These are phyloP conservation scores for Boletellus ananas DNA, from an alignment of 768 basidiomycete genomes.

Conservation along the genomic window DNA sequence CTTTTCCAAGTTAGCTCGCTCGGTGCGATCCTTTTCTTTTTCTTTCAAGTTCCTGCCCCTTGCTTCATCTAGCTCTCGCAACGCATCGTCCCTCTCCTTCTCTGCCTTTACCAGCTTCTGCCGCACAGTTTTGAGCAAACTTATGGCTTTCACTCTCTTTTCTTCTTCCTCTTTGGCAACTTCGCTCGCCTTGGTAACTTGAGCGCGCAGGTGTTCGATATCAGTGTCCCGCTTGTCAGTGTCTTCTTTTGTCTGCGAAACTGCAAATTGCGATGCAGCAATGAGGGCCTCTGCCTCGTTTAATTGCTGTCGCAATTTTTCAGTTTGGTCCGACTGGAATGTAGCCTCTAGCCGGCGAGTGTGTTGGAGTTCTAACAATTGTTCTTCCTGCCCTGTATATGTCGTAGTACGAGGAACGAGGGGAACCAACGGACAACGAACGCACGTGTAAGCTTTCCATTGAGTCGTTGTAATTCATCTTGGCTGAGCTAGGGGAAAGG, in stretches of 20 bases:
- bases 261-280: conserved; percentile 49
- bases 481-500: conserved; percentile 49
- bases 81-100: conserved; percentile 82
- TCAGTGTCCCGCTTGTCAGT: conserved; percentile 50
- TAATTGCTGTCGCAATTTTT: conserved; percentile 64
- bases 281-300: conserved; percentile 69
- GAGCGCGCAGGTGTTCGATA: conserved; percentile 54
- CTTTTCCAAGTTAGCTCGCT: conserved; percentile 51
- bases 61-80: conserved; percentile 50
- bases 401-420: conserved; percentile 3
- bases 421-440: neutral
- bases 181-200: conserved; percentile 57
- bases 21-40: conserved; percentile 40
- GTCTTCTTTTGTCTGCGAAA: conserved; percentile 47
- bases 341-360: conserved; percentile 74
- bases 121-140: conserved; percentile 89
- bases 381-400: conserved; percentile 72
- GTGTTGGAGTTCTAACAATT: conserved; percentile 79
- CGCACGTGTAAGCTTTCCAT: conserved; percentile 69
- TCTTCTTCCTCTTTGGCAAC: conserved; percentile 92
- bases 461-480: conserved; percentile 76
- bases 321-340: conserved; percentile 76
- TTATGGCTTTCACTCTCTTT: conserved; percentile 92
- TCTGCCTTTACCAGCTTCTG: conserved; percentile 97
- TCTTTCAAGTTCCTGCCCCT: conserved; percentile 55